Evolutionary conservation across 768 basidiomycete genomes (phyloP).

Genomic region (Xerocomus potaroensis): DNA sequence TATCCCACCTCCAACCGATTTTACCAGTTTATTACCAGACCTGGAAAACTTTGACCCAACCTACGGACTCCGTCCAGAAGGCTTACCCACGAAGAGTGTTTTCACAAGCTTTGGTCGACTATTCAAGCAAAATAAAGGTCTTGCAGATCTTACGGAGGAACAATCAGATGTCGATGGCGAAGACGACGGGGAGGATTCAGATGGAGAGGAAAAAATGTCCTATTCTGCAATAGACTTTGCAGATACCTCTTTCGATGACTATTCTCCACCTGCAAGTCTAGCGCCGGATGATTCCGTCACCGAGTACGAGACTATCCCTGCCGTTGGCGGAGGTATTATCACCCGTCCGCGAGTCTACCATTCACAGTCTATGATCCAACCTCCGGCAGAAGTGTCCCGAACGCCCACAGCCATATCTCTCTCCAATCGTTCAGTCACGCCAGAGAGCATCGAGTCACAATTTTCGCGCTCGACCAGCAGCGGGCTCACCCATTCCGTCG

Average conservation of each 20-base stretch:
- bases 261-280: slow-evolving; percentile 43
- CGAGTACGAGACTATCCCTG: slow-evolving; percentile 86
- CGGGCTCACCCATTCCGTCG: slow-evolving; percentile 40
- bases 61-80: slow-evolving; percentile 91
- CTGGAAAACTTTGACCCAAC: slow-evolving; percentile 94
- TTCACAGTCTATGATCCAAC: slow-evolving; percentile 72
- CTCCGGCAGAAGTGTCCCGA: slow-evolving; percentile 30
- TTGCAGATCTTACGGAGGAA: slow-evolving; percentile 81
- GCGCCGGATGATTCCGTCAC: slow-evolving; percentile 40
- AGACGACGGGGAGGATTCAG: slow-evolving; percentile 37
- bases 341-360: slow-evolving; percentile 83
- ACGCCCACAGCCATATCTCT: slow-evolving; percentile 6
- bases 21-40: slow-evolving; percentile 33
- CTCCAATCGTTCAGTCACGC: slow-evolving; percentile 31
- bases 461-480: slow-evolving; percentile 47
- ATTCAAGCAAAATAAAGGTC: slow-evolving; percentile 62
- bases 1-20: slow-evolving; percentile 18
- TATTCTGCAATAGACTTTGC: slow-evolving; percentile 74
- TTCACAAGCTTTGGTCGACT: slow-evolving; percentile 76
- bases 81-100: slow-evolving; percentile 77
- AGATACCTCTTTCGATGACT: slow-evolving; percentile 46
- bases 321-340: slow-evolving; percentile 86
- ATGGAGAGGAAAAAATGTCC: slow-evolving; percentile 35
- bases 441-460: slow-evolving; percentile 50
- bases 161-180: slow-evolving; percentile 36